These are phyloP conservation scores for Helotiales sp. DNA, from an alignment of 2,329 filamentous ascomycete species.

Conservation along the genomic window DNA sequence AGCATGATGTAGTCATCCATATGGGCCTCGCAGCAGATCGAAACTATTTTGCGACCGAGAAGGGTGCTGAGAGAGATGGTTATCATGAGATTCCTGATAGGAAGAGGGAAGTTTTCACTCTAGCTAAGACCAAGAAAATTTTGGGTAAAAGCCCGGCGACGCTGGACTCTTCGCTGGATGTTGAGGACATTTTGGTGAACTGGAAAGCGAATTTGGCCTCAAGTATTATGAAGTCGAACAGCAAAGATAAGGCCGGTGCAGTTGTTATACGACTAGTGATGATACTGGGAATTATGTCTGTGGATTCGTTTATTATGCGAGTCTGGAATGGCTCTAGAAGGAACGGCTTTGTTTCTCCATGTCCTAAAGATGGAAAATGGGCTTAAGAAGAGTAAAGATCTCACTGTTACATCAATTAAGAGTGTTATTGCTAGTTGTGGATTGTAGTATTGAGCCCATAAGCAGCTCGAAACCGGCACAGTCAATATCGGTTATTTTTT, in stretches of 20 bases:
- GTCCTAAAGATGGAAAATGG: constrained; percentile 54
- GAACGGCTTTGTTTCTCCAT: constrained; percentile 69
- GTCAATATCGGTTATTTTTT: background rate
- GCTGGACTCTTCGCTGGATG: constrained; percentile 20
- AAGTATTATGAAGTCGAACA: background rate
- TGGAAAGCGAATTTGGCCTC: constrained; percentile 13
- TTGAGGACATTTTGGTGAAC: constrained; percentile 22
- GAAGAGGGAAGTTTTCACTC: constrained; percentile 65
- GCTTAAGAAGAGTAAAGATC: background rate
- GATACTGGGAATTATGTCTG: constrained; percentile 75
- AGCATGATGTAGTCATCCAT: constrained; percentile 72
- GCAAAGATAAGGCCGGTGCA: background rate
- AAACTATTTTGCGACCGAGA: constrained; percentile 72
- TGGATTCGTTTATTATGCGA: constrained; percentile 77
- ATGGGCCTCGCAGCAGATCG: constrained; percentile 75
- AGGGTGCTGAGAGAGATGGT: constrained; percentile 69
- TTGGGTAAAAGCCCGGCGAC: constrained; percentile 33
- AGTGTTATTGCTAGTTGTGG: constrained; percentile 4
- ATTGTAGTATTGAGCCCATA: background rate
- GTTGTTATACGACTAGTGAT: constrained; percentile 42
- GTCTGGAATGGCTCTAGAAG: constrained; percentile 60
- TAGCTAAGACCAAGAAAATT: constrained; percentile 54
- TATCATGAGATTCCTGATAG: constrained; percentile 58
- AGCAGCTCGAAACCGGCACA: background rate
- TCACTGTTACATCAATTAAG: constrained; percentile 22